Evolutionary conservation across 192 early-diverging fungal genomes (phyloP), one percentile per base, ranked within the genome.

Genomic region (Chytriomyces confervae): DNA sequence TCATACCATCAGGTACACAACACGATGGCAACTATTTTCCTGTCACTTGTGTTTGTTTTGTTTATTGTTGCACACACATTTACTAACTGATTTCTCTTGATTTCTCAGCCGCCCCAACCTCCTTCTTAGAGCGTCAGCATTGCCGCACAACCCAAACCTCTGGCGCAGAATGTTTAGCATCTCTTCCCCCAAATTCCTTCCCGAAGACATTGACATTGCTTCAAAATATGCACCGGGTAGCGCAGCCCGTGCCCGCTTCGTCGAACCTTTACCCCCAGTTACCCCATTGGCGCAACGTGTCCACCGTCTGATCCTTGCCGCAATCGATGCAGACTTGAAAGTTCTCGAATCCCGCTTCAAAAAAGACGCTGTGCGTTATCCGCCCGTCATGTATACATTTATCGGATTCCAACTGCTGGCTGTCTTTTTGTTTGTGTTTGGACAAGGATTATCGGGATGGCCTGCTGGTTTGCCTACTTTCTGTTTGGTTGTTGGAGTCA

Each of bases 151-250:
- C 61, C 72, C 72, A 27, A 49, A 49, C 8, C 61, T 74, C 24
- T 74, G 72, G 53, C 72, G 72, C 72, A 53, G 72, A 8, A 74
- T 74, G 72, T 62, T 74, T 27, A 74, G 43, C 13, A 74, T 74
- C 36, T 62, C 60, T 4, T 43, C 24, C 36, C 46, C 72, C 20
- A 74, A 74, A 62, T 74, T 74, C 72, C 24, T 62, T 5, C 60
- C 72, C n/a, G 61, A 74, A 63, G 72, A 74, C 29, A 74, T 62
- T 63, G 72, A 74, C 29, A 43, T 23, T 13, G 57, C 72, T n/a
- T 29, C 60, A n/a, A 61, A 63, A 29, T 49, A 74, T 44, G 8
- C 10, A 20, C 72, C 72, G 23, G 72, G 53, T 45, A 50, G 46
- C n/a, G 11, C 61, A 3, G 43, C 8, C 72, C 72, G 47, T 7